Conservation (phyloP, 352 stramenopile genomes). For the Phytophthora colocasiae region DNA sequence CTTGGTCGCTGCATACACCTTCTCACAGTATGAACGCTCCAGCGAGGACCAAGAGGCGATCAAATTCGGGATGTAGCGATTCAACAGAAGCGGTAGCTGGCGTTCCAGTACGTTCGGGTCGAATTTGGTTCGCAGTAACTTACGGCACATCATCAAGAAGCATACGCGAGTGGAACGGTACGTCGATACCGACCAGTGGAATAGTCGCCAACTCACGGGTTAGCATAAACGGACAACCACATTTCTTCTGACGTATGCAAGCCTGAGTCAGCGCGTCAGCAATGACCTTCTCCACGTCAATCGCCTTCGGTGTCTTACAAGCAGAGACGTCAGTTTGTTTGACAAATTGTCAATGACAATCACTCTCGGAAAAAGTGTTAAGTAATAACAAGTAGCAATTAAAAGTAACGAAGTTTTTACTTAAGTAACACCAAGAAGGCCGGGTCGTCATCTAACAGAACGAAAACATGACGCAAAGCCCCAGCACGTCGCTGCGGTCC, state of each 20-base stretch:
- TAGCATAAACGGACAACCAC: slow-evolving; percentile 66
- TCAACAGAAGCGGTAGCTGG: slow-evolving; percentile 72
- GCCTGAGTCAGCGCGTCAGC: slow-evolving; percentile 66
- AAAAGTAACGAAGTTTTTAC: too few relatives aligned
- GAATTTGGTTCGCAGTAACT: slow-evolving; percentile 78
- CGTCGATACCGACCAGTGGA: slow-evolving; percentile 87
- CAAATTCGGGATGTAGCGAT: slow-evolving; percentile 90
- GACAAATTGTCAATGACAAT: too few relatives aligned
- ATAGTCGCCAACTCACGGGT: slow-evolving; percentile 79
- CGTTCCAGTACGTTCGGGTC: slow-evolving; percentile 67
- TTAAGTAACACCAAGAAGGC: too few relatives aligned
- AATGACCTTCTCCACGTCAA: slow-evolving; percentile 69
- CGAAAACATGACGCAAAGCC: slow-evolving; percentile 32
- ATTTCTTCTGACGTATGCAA: slow-evolving; percentile 65
- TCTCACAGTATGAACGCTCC: slow-evolving; percentile 76
- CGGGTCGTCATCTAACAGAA: too few relatives aligned
- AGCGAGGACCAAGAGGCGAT: slow-evolving; percentile 82
- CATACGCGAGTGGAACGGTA: slow-evolving; percentile 90
- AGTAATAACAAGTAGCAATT: too few relatives aligned
- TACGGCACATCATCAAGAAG: slow-evolving; percentile 80
- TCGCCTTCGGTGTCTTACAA: slow-evolving; percentile 58
- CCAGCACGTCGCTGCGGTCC: slow-evolving; percentile 25
- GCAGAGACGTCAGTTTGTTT: slow-evolving; percentile 39
- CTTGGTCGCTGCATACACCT: slow-evolving; percentile 75
- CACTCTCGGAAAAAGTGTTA: too few relatives aligned